Conservation (phyloP, 1,139 yeast species). For the Kluyveromyces sp. region DNA sequence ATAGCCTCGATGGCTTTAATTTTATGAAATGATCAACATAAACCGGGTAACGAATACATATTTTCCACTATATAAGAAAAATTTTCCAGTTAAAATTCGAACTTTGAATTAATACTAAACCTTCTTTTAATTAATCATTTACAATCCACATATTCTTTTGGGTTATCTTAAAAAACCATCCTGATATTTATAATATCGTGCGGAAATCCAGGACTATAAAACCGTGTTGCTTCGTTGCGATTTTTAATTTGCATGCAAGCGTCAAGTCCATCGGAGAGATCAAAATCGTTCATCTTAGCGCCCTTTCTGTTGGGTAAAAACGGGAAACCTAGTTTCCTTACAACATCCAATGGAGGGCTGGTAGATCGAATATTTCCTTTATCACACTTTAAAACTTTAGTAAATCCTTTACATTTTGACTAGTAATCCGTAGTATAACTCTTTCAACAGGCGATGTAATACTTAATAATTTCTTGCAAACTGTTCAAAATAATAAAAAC, state of each 20-base stretch:
- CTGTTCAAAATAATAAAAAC: no score
- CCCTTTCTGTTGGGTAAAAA: slow-evolving; percentile 38
- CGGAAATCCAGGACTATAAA: slow-evolving; percentile 59
- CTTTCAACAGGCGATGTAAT: no score
- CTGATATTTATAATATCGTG: slow-evolving; percentile 33
- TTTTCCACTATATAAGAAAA: slow-evolving; percentile 1
- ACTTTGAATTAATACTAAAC: background rate
- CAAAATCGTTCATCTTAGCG: slow-evolving; percentile 52
- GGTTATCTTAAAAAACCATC: slow-evolving; percentile 15
- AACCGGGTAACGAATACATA: background rate
- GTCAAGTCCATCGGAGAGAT: slow-evolving; percentile 65
- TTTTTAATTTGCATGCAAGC: slow-evolving; percentile 31
- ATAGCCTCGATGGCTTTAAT: background rate
- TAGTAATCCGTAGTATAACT: background rate
- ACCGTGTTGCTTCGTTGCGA: slow-evolving; percentile 52
- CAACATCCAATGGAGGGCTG: slow-evolving; percentile 40
- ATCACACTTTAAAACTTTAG: background rate
- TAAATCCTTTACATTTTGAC: background rate
- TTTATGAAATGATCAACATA: background rate
- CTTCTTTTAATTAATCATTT: background rate
- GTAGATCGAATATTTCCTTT: slow-evolving; percentile 36
- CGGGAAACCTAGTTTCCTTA: slow-evolving; percentile 3
- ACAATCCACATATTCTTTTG: slow-evolving; percentile 5
- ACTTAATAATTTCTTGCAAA: no score
- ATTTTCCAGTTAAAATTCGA: slow-evolving; percentile 5